Conservation (phyloP, 306 rosid species). For the Sophora flavescens region DNA sequence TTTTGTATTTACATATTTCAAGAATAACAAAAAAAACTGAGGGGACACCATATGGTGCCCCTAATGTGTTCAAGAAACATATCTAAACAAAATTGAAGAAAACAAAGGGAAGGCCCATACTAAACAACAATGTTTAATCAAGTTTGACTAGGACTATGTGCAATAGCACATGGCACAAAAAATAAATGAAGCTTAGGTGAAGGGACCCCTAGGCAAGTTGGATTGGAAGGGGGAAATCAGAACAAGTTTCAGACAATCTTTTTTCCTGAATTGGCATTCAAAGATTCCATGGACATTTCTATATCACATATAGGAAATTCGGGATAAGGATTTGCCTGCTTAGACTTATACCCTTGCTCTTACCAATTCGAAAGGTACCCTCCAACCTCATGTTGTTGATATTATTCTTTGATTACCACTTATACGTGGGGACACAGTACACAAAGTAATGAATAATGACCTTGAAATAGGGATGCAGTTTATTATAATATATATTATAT, state of each 20-base stretch:
- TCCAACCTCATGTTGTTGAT: slow-evolving; percentile 11
- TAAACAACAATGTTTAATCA: slow-evolving; percentile 35
- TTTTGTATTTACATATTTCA: too few species aligned
- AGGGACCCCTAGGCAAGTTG: slow-evolving; percentile 47
- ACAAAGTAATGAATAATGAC: slow-evolving; percentile 6
- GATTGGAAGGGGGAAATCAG: slow-evolving; percentile 12
- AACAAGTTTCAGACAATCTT: slow-evolving; percentile 30
- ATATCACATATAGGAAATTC: slow-evolving; percentile 23
- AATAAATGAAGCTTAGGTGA: slow-evolving; percentile 27
- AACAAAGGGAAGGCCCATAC: slow-evolving; percentile 36
- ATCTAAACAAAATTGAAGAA: slow-evolving; percentile 17
- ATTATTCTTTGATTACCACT: slow-evolving; percentile 44
- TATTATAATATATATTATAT: slow-evolving; percentile 17
- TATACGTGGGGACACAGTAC: slow-evolving; percentile 35
- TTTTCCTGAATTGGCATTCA: slow-evolving; percentile 43
- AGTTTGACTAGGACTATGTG: slow-evolving; percentile 40
- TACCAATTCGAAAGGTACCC: background rate
- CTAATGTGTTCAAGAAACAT: too few species aligned
- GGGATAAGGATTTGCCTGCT: slow-evolving; percentile 41
- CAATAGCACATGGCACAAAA: slow-evolving; percentile 15
- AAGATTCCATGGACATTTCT: slow-evolving; percentile 45
- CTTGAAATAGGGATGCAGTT: slow-evolving; percentile 41
- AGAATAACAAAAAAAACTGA: too few species aligned
- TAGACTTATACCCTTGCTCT: background rate
- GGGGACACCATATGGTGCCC: too few species aligned